These are phyloP conservation scores for Xylariaceae sp. DNA, from an alignment of 2,329 filamentous ascomycete species.

Conservation along the genomic window DNA sequence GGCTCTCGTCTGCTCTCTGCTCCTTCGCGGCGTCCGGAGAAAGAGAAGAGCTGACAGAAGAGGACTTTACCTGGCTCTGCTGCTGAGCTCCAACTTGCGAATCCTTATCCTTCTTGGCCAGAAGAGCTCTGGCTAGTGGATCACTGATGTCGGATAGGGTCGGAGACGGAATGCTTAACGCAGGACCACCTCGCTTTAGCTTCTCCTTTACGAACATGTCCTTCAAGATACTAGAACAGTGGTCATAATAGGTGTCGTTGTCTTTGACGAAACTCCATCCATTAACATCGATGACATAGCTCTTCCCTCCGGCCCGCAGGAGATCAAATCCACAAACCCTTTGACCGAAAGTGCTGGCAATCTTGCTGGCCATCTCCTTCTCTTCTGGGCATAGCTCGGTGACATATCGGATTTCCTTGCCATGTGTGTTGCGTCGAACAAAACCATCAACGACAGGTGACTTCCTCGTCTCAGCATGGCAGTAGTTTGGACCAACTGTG, in stretches of 20 bases:
- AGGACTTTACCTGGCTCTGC: conserved; percentile 15
- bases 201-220: conserved; percentile 85
- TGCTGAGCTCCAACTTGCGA: conserved; percentile 17
- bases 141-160: conserved; percentile 36
- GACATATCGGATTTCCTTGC: conserved; percentile 94
- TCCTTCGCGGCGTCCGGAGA: conserved; percentile 15
- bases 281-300: conserved; percentile 98
- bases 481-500: conserved; percentile 88
- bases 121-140: conserved; percentile 24
- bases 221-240: conserved; percentile 78
- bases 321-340: conserved; percentile 95
- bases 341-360: conserved; percentile 88
- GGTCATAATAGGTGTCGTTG: conserved; percentile 97
- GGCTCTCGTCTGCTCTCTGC: conserved; percentile 9
- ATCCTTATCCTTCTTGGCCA: conserved; percentile 37
- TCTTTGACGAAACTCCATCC: conserved; percentile 99
- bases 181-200: conserved; percentile 57
- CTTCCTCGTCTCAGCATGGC: conserved; percentile 94
- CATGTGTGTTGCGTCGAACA: conserved; percentile 92
- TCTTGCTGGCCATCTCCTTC: conserved; percentile 80
- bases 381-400: conserved; percentile 79
- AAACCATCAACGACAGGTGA: conserved; percentile 96
- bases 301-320: conserved; percentile 79
- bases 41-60: conserved; percentile 6
- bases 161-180: conserved; percentile 48